A percentile compares a stretch with the other conserved stretches of the same genome.
phyloP scores from a whole-genome alignment of 2,329 filamentous ascomycete genomes.

The Aspergillus calidoustus region DNA sequence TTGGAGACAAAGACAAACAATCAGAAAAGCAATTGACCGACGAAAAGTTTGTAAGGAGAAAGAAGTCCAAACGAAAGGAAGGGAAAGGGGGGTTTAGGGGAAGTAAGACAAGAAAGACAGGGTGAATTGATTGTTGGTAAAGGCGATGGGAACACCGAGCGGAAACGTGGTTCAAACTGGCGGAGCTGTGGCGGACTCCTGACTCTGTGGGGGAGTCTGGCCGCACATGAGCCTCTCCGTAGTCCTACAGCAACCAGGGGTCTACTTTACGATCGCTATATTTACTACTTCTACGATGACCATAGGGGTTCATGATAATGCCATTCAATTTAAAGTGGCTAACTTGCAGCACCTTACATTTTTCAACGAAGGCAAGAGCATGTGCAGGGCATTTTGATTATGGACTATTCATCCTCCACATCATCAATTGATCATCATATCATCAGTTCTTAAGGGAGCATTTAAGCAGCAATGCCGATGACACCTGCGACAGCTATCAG shows the following conservation, averaged over 20 bases:
- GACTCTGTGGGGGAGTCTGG: slow-evolving; percentile 29
- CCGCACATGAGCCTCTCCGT: slow-evolving; percentile 3
- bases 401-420: slow-evolving; percentile 21
- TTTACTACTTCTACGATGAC: background rate
- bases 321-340: slow-evolving; percentile 17
- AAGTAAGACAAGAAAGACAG: slow-evolving; percentile 19
- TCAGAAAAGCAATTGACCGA: slow-evolving; percentile 14
- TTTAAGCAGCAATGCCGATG: slow-evolving; percentile 82
- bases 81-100: background rate
- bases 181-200: slow-evolving; percentile 34
- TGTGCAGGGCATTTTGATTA: slow-evolving; percentile 9
- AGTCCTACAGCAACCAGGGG: background rate
- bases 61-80: slow-evolving; percentile 17
- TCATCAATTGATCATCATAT: slow-evolving; percentile 21
- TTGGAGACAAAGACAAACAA: slow-evolving; percentile 19
- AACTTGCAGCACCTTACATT: slow-evolving; percentile 12
- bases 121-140: slow-evolving; percentile 18
- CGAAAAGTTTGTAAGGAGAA: slow-evolving; percentile 13
- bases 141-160: slow-evolving; percentile 24
- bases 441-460: slow-evolving; percentile 17
- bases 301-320: slow-evolving; percentile 1
- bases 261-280: background rate
- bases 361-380: slow-evolving; percentile 24
- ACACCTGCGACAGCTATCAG: slow-evolving; percentile 61
- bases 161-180: slow-evolving; percentile 39